A percentile compares a stretch with the other conserved stretches of the same genome.
Conservation (phyloP, 768 basidiomycete species). For the Termitomyces sp. region DNA sequence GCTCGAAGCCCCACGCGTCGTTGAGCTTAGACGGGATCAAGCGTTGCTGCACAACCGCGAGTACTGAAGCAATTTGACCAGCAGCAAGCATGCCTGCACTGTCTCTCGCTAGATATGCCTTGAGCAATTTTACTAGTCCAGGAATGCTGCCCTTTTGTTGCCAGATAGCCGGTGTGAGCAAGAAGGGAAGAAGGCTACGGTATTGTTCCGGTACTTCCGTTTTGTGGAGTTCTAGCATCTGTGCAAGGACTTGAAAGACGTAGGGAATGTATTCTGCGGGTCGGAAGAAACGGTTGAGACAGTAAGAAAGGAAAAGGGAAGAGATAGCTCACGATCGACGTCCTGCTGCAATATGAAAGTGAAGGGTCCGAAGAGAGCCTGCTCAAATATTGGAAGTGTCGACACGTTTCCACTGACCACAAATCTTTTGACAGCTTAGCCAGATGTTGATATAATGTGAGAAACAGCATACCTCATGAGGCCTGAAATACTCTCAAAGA, state of each 20-base stretch:
- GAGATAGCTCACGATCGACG: constrained; percentile 66
- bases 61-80: constrained; percentile 69
- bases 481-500: constrained; percentile 94
- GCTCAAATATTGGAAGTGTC: constrained; percentile 72
- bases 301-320: not conserved
- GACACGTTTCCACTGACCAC: constrained; percentile 65
- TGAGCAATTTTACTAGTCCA: constrained; percentile 82
- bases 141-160: constrained; percentile 93
- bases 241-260: constrained; percentile 93
- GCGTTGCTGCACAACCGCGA: constrained; percentile 88
- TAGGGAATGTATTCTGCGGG: constrained; percentile 89
- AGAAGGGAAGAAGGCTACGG: constrained; percentile 68
- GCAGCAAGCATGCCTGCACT: constrained; percentile 56
- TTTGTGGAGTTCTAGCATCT: constrained; percentile 84
- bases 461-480: constrained; percentile 63
- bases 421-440: constrained; percentile 45
- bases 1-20: constrained; percentile 88
- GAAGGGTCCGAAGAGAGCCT: constrained; percentile 79
- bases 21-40: constrained; percentile 83
- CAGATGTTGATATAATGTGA: not conserved
- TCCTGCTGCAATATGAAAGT: constrained; percentile 87
- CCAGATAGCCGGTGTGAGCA: constrained; percentile 86
- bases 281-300: not conserved
- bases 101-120: constrained; percentile 76
- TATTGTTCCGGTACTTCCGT: constrained; percentile 69